phyloP scores from a whole-genome alignment of 2,329 filamentous ascomycete genomes.

The Cercospora zeina region DNA sequence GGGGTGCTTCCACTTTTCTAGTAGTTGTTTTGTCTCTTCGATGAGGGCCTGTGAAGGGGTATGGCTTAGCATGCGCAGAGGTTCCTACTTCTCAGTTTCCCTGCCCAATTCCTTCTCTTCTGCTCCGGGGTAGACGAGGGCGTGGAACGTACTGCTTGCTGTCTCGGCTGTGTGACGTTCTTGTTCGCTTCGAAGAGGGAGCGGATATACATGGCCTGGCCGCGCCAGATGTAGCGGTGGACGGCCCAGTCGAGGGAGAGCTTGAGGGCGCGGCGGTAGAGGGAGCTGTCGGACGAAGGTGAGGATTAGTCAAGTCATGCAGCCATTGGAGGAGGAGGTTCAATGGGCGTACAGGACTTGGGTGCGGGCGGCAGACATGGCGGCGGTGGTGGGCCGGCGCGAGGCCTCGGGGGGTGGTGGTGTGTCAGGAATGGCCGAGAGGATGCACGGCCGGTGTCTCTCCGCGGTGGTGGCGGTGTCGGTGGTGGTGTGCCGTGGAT shows the following conservation, averaged over 20 bases:
- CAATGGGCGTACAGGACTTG: slow-evolving; percentile 35
- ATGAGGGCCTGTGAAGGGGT: slow-evolving; percentile 65
- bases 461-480: neutral
- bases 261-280: slow-evolving; percentile 92
- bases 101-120: neutral
- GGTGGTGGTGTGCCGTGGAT: neutral
- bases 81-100: neutral
- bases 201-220: slow-evolving; percentile 93
- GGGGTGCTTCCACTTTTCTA: slow-evolving; percentile 96
- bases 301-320: slow-evolving; percentile 5
- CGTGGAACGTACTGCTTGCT: slow-evolving; percentile 69
- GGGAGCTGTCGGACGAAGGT: slow-evolving; percentile 51
- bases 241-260: slow-evolving; percentile 94
- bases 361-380: slow-evolving; percentile 40
- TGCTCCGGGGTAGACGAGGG: neutral
- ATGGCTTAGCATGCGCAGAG: neutral
- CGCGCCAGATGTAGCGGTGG: slow-evolving; percentile 88
- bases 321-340: neutral
- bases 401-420: neutral
- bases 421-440: neutral
- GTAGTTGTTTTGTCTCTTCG: slow-evolving; percentile 80
- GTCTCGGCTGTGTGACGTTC: slow-evolving; percentile 76
- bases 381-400: slow-evolving; percentile 9
- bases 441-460: slow-evolving; percentile 1
- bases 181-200: slow-evolving; percentile 93